Base-by-base conservation (phyloP, 1,284 basidiomycete genomes). In the Tilletia indica region DNA sequence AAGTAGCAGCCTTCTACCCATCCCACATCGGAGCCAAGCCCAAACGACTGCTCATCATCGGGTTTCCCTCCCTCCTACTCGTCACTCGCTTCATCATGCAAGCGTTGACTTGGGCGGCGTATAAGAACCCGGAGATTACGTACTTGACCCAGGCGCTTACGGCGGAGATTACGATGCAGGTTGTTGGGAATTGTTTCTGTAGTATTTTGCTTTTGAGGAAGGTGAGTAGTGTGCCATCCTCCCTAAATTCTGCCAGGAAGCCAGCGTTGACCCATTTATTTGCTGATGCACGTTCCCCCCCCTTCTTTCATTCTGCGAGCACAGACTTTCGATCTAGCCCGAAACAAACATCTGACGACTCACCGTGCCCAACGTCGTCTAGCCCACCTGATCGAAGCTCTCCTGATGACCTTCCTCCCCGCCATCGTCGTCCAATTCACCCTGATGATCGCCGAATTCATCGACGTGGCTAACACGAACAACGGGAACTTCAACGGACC, bases 321-420 rank as follows among this genome's bases (percentile, higher is more conserved):
- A 9, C 25, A 63, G 58, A 63, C 58, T 31, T 63, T 63, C 36
- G 58, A 63, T 31, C 36, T 63, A 6, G 58, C 58, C 8, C 58
- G 58, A 16, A 63, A 63, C 58, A 63, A 63, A 31, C 58, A 63
- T 38, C 58, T 63, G 12, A 34, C 58, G 21, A 63, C 58, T 2
- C 58, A 31, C 21, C 21, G 58, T 11, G 58, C 58, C 36, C 58
- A 63, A 36, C 21, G 58, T 45, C 56, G 61, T n/a, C 64, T 54
- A 36, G 38, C 64, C 31, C 72, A 74, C 31, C 86, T 90, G 3
- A 90, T 90, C 89, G 73, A 88, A 2, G 90, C 90, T 0, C 89
- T 91, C 39, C 85, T 90, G 14, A 86, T 89, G 74, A 87, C 88
- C 2, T 76, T 91, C 56, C 78, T 91, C 12, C 90, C 90, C 0